Conservation (phyloP, 2,329 filamentous ascomycete genomes). For the Colletotrichum lentis region DNA sequence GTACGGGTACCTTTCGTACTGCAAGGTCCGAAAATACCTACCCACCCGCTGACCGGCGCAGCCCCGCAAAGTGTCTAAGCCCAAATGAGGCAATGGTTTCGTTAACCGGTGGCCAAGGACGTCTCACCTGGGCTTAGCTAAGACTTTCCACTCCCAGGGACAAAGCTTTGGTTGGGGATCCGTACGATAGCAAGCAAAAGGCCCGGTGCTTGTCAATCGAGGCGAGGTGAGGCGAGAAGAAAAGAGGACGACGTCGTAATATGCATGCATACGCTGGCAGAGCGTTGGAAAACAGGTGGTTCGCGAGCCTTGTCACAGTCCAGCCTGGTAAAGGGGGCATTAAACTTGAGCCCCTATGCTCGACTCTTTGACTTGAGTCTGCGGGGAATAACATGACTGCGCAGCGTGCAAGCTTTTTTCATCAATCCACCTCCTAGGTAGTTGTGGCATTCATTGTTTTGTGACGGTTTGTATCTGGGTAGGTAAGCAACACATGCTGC, state of each 20-base stretch:
- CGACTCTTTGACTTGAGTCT: too few relatives aligned
- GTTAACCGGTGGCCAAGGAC: conserved; percentile 12
- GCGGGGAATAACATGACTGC: too few relatives aligned
- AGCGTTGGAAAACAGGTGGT: conserved; percentile 8
- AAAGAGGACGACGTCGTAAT: neutral
- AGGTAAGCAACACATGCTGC: neutral
- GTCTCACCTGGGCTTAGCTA: conserved; percentile 28
- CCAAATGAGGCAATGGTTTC: conserved; percentile 36
- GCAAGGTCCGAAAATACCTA: neutral
- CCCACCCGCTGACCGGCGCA: neutral
- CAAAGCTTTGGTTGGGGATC: too few relatives aligned
- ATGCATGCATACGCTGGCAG: conserved; percentile 1
- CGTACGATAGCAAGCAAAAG: neutral
- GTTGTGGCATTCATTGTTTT: too few relatives aligned
- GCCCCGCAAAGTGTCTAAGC: conserved; percentile 15
- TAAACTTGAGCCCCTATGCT: too few relatives aligned
- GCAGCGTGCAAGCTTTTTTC: too few relatives aligned
- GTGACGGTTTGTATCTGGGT: too few relatives aligned
- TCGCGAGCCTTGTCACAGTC: neutral
- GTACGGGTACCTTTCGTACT: too few relatives aligned
- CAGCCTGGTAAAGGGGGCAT: too few relatives aligned
- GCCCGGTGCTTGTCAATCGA: neutral
- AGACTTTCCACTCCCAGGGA: neutral
- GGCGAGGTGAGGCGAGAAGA: neutral
- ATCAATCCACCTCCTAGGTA: too few relatives aligned